Base-by-base conservation (phyloP, 129 eudicot genomes). In the Helianthus tuberosus region DNA sequence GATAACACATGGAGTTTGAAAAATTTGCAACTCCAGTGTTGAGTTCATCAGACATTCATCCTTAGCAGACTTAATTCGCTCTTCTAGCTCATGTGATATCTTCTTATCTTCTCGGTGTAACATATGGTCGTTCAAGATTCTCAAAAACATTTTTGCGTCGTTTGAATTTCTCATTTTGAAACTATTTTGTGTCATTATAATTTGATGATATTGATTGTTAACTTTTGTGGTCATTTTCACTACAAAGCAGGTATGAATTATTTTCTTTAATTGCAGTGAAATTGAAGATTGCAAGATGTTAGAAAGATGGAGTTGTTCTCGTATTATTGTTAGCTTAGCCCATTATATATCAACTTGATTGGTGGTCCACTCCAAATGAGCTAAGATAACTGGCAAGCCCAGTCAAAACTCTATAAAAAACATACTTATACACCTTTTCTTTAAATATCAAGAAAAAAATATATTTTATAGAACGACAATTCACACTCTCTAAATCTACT, bases 51-150 rank as follows among this genome's bases (percentile, higher is more conserved):
- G 82, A 73, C 41, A 1, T 6, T 53, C 35, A 64, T 71, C 44
- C 73, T 78, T 78, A 29, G 5, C 68, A 11, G 11, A 77, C 82
- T 53, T 63, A 71, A 71, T 57, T 27, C 73, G 9, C 68, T 72
- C 50, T 78, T 78, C 58, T 53, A 3, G 52, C 5, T 71, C 68
- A 78, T 71, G 82, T 71, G 46, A 64, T 25, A 20, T 20, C 23
- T 20, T 78, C 82, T 64, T 43, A 72, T 78, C 76, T 39, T 70
- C 1, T 13, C 54, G 50, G 1, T 1, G 39, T 6, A 59, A n/a
- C 43, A 59, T 11, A 57, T 5, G 3, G 4, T 3, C 60, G 27
- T 15, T 53, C 25, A 16, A 7, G 29, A 8, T 53, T 53, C 4
- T 53, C 11, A 1, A 16, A 15, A 16, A 53, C 16, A 53, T 53